Evolutionary conservation across 148 eudicot genomes (phyloP).

Genomic region (Rhododendron ovatum): DNA sequence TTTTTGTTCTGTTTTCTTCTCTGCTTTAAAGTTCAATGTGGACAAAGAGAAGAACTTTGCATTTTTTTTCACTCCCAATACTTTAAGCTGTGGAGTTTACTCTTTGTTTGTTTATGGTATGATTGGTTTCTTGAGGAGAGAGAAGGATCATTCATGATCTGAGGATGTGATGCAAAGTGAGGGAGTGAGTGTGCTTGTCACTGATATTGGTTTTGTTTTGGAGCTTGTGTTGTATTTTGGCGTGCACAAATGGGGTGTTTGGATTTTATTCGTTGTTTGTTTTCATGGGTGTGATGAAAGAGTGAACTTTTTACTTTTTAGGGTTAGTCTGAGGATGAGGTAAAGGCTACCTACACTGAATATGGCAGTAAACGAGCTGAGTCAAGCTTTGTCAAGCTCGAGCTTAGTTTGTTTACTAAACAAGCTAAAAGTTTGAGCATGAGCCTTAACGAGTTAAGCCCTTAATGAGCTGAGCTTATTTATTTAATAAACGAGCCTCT

Average conservation of each 20-base stretch:
- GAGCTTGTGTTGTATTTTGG: background rate
- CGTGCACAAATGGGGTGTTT: background rate
- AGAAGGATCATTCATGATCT: background rate
- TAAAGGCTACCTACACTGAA: background rate
- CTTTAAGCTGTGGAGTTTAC: background rate
- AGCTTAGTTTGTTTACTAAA: too few species aligned
- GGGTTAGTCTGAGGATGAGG: background rate
- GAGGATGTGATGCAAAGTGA: background rate
- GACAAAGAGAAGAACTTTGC: conserved; percentile 6
- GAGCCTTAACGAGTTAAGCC: too few species aligned
- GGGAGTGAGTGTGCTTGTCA: background rate
- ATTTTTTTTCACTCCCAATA: background rate
- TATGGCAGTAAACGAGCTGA: too few species aligned
- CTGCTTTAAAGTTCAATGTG: background rate
- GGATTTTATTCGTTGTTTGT: background rate
- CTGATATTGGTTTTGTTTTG: background rate
- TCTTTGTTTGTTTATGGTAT: background rate
- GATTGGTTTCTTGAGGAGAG: background rate
- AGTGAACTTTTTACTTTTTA: too few species aligned
- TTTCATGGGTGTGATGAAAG: background rate
- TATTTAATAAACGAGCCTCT: too few species aligned
- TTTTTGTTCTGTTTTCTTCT: conserved; percentile 8
- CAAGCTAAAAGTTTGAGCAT: too few species aligned
- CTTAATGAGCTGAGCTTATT: too few species aligned
- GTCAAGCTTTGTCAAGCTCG: too few species aligned